Evolutionary conservation across 1,284 basidiomycete genomes (phyloP).

Genomic region (Puccinia polysora): DNA sequence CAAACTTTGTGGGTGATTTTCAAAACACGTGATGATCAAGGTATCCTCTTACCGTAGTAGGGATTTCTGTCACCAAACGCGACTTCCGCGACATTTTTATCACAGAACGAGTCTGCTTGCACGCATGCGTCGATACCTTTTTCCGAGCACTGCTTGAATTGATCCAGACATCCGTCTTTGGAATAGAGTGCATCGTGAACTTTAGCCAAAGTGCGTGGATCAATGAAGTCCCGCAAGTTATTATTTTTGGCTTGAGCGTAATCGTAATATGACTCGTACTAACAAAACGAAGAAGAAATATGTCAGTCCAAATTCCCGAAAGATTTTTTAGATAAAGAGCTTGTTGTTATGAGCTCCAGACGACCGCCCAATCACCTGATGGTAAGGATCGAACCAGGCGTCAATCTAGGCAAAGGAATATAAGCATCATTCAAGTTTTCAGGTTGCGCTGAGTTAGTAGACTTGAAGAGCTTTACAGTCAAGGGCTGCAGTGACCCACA

Average conservation of each 20-base stretch:
- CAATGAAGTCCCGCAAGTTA: not conserved
- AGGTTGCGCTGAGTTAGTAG: no score
- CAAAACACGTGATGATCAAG: no score
- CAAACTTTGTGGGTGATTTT: no score
- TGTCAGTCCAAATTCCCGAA: no score
- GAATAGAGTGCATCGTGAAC: not conserved
- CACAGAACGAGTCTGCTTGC: not conserved
- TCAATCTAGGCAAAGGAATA: no score
- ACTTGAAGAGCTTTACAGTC: no score
- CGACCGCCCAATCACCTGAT: no score
- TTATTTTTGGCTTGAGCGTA: constrained; percentile 17
- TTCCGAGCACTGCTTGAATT: not conserved
- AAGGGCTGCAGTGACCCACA: not conserved
- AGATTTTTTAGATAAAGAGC: no score
- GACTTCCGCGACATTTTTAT: not conserved
- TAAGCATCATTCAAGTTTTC: no score
- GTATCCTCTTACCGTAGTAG: constrained; percentile 5
- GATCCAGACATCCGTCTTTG: not conserved
- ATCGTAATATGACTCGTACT: constrained; percentile 1
- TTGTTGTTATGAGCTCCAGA: no score
- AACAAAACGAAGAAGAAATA: no score
- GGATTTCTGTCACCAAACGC: not conserved
- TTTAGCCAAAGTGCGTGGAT: not conserved
- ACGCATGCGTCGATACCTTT: not conserved
- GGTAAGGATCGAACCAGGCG: no score